Base-by-base conservation (phyloP, 148 eudicot species). In the Chenopodium berlandieri region DNA sequence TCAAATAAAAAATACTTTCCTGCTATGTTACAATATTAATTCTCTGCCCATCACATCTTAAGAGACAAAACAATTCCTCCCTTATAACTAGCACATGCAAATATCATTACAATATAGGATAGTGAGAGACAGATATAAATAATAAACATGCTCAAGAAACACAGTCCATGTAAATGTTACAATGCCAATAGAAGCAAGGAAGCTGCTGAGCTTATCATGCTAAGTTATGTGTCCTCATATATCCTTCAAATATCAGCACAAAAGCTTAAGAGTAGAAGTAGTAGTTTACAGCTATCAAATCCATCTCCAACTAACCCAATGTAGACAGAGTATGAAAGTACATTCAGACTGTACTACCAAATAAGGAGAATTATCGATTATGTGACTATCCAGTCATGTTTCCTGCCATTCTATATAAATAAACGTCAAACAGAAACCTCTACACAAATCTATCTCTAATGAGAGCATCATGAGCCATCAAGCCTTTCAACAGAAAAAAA, bases 401-500 rank as follows among this genome's bases (percentile, higher is more conserved):
- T 47, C 30, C 62, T 78, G 14, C 54, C 54, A 68, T 11, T 32
- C 9, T 9, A 22, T 22, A 52, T 10, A 46, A 37, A 31, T 47
- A 31, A 25, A 20, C 2, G 52, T 37, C n/a, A 50, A 9, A 69
- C 40, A 19, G 8, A 68, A 66, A n/a, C 40, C 40, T 68, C 64
- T 7, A 69, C 13, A 48, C 9, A 68, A 31, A 37, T 30, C 37
- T 8, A 73, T 73, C 58, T 9, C 58, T 73, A 62, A 44, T 14
- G 16, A 69, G 31, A 56, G 13, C 25, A 44, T 69, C 9, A 68
- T 50, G 17, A 80, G 19, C 60, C 44, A 72, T 60, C 1, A 14
- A 25, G 46, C 44, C 71, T 40, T 50, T 2, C 58, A 73, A 54
- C 47, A 79, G 62, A 46, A 79, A 64, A 71, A 71, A 31, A 30